Percentiles rank a stretch among this genome's conserved stretches.
These are phyloP conservation scores for Rostrohypoxylon terebratum DNA, from an alignment of 495 filamentous ascomycete genomes.

Conservation along the genomic window DNA sequence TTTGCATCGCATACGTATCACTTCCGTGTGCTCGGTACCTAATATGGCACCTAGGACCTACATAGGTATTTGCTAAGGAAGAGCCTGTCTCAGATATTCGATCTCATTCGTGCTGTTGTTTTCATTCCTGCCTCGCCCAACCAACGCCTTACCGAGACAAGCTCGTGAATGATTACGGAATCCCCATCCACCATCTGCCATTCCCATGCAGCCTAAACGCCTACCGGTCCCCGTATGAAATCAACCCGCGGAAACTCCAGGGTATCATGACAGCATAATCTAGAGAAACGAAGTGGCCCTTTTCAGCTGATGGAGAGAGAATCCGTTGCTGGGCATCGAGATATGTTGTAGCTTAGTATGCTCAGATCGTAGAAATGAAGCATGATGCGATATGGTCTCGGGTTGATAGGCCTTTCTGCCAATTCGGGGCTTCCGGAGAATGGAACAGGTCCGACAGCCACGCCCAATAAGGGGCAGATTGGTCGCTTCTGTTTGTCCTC, in stretches of 20 bases:
- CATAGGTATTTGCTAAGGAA: slow-evolving; percentile 19
- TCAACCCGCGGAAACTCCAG: slow-evolving; percentile 10
- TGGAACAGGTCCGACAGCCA: slow-evolving; percentile 56
- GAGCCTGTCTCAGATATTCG: neutral
- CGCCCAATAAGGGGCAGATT: slow-evolving; percentile 55
- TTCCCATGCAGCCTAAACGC: slow-evolving; percentile 38
- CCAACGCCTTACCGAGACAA: slow-evolving; percentile 14
- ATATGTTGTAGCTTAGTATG: slow-evolving; percentile 84
- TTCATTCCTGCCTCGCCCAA: neutral
- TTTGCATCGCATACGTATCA: neutral
- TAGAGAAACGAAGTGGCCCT: slow-evolving; percentile 10
- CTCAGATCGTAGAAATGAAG: slow-evolving; percentile 81
- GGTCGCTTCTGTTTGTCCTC: slow-evolving; percentile 53
- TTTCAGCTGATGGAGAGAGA: slow-evolving; percentile 39
- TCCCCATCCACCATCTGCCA: neutral
- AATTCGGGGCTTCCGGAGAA: slow-evolving; percentile 64
- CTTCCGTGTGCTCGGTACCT: neutral
- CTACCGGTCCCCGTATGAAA: slow-evolving; percentile 11
- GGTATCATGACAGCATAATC: slow-evolving; percentile 35
- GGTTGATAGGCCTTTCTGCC: slow-evolving; percentile 48
- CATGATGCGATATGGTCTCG: slow-evolving; percentile 74
- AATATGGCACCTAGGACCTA: slow-evolving; percentile 14
- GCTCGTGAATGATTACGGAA: slow-evolving; percentile 6
- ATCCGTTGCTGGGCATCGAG: slow-evolving; percentile 44
- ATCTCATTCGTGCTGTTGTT: slow-evolving; percentile 10